Evolutionary conservation across 352 stramenopile species (phyloP), one percentile per base, ranked within the genome.

Genomic region (Phytophthora sp.): DNA sequence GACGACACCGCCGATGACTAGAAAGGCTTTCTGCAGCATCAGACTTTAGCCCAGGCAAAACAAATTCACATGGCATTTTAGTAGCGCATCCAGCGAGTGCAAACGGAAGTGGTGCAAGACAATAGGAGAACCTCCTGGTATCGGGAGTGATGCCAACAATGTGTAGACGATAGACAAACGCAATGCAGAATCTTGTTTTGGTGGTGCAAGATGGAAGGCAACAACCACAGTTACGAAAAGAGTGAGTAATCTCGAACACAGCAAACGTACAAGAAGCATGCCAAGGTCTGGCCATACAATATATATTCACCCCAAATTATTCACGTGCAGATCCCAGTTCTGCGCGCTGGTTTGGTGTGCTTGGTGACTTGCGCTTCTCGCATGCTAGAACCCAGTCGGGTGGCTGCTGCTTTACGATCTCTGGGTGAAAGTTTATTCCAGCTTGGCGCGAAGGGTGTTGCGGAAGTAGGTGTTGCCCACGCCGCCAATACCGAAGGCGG

Each of bases 401-500:
- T 60, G 28, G 24, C 42, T 61, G 45, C 30, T 66, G 60, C 34
- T 64, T 44, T 10, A 9, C 35, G 15, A 31, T 12, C 21, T 31
- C 26, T 41, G 15, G 17, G n/a, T 38, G 12, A 55, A 51, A 26
- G 10, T 71, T 70, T 67, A 85, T 12, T 72, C 63, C 23, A 89
- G 50, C 15, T 71, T 68, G 12, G 54, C 61, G 13, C 78, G 78
- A 26, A 92, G 62, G 2, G 54, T 50, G 31, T 87, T 72, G 31
- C 83, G 79, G 55, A 80, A 88, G 71, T 79, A 85, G 18, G 56
- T 79, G 74, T 97, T 97, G 52, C 89, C 88, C 32, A 97, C 82
- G 24, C 91, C 90, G 4, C 91, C 91, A 50, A 97, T 87, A 15
- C 91, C 91, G 56, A 97, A 97, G 5, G 91, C 91, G 34, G 91